phyloP scores from a whole-genome alignment of 768 basidiomycete species.

The Terana coerulea region DNA sequence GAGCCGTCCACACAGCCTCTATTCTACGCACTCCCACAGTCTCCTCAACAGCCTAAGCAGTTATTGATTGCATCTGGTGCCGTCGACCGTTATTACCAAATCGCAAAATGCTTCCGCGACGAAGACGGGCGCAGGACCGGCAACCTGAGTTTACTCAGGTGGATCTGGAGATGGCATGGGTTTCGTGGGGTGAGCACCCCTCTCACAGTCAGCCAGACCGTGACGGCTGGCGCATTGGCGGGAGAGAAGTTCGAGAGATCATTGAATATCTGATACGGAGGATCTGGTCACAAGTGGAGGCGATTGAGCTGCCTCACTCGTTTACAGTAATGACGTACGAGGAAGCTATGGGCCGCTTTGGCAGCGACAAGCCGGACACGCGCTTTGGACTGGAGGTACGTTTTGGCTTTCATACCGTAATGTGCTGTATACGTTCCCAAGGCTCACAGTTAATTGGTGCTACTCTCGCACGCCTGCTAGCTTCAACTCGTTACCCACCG shows the following conservation, averaged over 20 bases:
- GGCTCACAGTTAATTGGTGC: background rate
- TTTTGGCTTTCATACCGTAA: conserved; percentile 9
- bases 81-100: conserved; percentile 88
- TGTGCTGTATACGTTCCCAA: background rate
- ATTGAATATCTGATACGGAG: conserved; percentile 70
- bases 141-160: conserved; percentile 98
- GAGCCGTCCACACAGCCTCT: conserved; percentile 26
- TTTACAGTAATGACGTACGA: conserved; percentile 86
- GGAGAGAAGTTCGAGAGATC: conserved; percentile 72
- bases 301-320: conserved; percentile 49
- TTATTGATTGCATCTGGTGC: conserved; percentile 86
- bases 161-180: conserved; percentile 95
- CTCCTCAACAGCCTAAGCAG: conserved; percentile 96
- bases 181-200: conserved; percentile 62
- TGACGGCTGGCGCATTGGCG: conserved; percentile 77
- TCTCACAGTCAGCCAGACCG: background rate
- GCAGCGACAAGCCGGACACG: conserved; percentile 93
- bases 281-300: conserved; percentile 75
- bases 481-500: conserved; percentile 20
- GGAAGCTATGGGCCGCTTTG: conserved; percentile 94
- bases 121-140: conserved; percentile 91
- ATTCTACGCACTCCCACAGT: conserved; percentile 92
- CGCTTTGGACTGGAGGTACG: conserved; percentile 83
- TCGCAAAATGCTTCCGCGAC: conserved; percentile 93
- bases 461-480: conserved; percentile 12